A percentile compares a stretch with the other conserved stretches of the same genome.
These are phyloP conservation scores for Zalerion maritima DNA, from an alignment of 495 filamentous ascomycete species.

Conservation along the genomic window DNA sequence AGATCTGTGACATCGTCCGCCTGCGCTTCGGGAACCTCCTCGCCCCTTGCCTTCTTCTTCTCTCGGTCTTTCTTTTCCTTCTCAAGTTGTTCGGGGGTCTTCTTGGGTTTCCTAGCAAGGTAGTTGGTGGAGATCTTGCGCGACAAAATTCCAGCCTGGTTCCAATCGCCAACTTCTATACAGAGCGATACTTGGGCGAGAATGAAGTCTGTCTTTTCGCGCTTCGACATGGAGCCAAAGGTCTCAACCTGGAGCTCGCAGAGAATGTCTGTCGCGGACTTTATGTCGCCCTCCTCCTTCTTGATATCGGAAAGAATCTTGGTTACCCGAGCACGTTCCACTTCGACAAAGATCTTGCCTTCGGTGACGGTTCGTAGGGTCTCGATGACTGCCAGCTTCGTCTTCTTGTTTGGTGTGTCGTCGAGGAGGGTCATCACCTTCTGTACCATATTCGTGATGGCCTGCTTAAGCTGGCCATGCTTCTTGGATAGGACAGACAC, in stretches of 20 bases:
- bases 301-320: constrained; percentile 93
- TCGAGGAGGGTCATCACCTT: constrained; percentile 86
- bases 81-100: constrained; percentile 71
- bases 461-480: constrained; percentile 98
- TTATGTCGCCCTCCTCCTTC: constrained; percentile 82
- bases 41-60: constrained; percentile 61
- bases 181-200: constrained; percentile 87
- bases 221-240: constrained; percentile 91
- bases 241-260: constrained; percentile 98
- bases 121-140: constrained; percentile 95
- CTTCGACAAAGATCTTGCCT: constrained; percentile 99
- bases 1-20: constrained; percentile 91
- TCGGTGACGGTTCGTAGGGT: constrained; percentile 92
- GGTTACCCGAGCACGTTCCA: constrained; percentile 90
- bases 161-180: constrained; percentile 93
- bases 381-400: constrained; percentile 85
- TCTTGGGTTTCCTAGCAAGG: constrained; percentile 77
- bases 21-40: constrained; percentile 60
- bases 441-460: constrained; percentile 97
- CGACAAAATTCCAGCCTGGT: constrained; percentile 82
- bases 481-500: constrained; percentile 94
- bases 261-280: constrained; percentile 76
- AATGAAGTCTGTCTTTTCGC: constrained; percentile 98
- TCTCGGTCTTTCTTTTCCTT: constrained; percentile 76
- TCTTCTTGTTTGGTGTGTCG: constrained; percentile 59